Evolutionary conservation across 164 flowering plant genomes (phyloP).

Genomic region (Magnolia changhungtana): DNA sequence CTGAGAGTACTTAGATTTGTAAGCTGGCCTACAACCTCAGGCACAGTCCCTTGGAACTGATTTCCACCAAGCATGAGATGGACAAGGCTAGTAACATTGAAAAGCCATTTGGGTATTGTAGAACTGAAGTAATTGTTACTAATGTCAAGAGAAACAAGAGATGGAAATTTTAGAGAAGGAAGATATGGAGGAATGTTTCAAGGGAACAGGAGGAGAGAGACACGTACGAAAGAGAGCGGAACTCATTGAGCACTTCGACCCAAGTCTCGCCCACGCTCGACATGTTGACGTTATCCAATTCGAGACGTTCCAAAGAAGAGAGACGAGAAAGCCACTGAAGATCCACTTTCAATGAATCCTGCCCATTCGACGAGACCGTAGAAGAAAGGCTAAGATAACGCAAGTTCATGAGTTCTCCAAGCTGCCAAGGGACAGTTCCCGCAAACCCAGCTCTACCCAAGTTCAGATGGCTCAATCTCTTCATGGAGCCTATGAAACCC

Average conservation of each 20-base stretch:
- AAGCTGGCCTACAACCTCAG: slow-evolving; percentile 38
- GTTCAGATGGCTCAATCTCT: slow-evolving; percentile 7
- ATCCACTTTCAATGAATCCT: background rate
- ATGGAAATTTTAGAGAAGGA: slow-evolving; percentile 7
- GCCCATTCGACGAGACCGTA: background rate
- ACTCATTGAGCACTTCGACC: background rate
- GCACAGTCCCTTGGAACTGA: slow-evolving; percentile 27
- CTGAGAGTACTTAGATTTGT: slow-evolving; percentile 25
- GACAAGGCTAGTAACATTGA: slow-evolving; percentile 17
- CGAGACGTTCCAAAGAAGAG: slow-evolving; percentile 10
- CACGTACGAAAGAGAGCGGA: slow-evolving; percentile 11
- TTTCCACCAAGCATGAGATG: slow-evolving; percentile 25
- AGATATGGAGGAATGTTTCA: background rate
- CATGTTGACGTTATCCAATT: slow-evolving; percentile 1
- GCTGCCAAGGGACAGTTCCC: background rate
- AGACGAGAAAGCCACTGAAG: slow-evolving; percentile 18
- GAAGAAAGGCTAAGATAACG: background rate
- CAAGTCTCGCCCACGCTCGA: background rate
- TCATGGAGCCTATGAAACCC: slow-evolving; percentile 10
- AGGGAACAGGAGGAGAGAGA: background rate
- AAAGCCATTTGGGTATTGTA: slow-evolving; percentile 5
- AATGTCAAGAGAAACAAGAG: slow-evolving; percentile 5
- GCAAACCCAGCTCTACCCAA: background rate
- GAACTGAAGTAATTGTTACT: background rate
- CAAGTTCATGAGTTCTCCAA: slow-evolving; percentile 12